phyloP scores from a whole-genome alignment of 768 basidiomycete genomes.

The Rhodosporidiobolus odoratus region DNA sequence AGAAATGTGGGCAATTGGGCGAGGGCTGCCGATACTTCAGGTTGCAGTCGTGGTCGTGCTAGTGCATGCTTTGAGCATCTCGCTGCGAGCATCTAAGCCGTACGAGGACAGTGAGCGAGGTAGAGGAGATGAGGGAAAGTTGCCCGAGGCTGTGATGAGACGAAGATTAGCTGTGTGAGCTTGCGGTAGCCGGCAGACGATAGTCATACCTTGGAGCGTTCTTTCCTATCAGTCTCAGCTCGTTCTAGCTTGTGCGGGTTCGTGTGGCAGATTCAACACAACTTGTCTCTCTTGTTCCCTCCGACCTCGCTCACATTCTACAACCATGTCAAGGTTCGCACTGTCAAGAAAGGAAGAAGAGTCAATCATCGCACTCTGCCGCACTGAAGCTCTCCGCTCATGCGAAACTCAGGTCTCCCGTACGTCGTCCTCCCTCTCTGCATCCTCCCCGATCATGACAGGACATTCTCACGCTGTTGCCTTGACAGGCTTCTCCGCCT shows the following conservation, averaged over 20 bases:
- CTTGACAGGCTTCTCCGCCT: neutral
- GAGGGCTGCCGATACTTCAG: conserved; percentile 11
- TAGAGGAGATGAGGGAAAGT: neutral
- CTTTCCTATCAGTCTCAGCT: neutral
- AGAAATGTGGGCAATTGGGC: conserved; percentile 28
- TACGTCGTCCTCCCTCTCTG: neutral
- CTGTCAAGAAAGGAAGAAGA: conserved; percentile 36
- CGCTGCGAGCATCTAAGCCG: neutral
- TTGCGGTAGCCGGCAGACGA: neutral
- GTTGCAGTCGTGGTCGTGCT: no score
- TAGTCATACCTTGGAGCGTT: neutral
- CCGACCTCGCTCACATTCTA: neutral
- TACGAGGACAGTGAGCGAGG: neutral
- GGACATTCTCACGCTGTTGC: neutral
- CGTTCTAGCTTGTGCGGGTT: neutral
- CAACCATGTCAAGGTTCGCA: conserved; percentile 27
- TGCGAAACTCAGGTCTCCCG: conserved; percentile 27
- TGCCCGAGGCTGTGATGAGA: neutral
- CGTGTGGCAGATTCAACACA: neutral
- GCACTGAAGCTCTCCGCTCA: conserved; percentile 13
- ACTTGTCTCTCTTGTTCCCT: neutral
- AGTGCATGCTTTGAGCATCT: neutral
- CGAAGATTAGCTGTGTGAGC: neutral
- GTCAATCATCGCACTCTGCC: conserved; percentile 20
- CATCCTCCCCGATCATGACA: neutral